A percentile compares a stretch with the other conserved stretches of the same genome.
These are phyloP conservation scores for Podosphaera aphanis DNA, from an alignment of 2,329 filamentous ascomycete genomes.

Conservation along the genomic window DNA sequence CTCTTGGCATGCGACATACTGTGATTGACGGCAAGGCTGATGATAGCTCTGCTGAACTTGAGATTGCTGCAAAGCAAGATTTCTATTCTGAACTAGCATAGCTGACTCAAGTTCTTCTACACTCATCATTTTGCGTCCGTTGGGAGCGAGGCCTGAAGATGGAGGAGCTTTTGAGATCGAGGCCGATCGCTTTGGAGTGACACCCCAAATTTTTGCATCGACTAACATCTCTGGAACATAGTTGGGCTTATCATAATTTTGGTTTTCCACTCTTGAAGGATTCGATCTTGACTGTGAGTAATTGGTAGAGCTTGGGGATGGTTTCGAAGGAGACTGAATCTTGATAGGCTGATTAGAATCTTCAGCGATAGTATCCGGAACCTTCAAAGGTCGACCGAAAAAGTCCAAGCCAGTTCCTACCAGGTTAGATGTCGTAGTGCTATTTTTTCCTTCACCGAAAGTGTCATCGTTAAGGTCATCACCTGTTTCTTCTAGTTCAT, in stretches of 20 bases:
- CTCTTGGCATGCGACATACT: constrained; percentile 7
- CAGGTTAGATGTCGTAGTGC: constrained; percentile 21
- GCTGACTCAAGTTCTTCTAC: constrained; percentile 90
- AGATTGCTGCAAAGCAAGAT: constrained; percentile 18
- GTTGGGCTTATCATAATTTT: constrained; percentile 67
- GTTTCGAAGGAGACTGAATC: constrained; percentile 36
- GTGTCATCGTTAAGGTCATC: constrained; percentile 96
- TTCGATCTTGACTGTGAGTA: constrained; percentile 24
- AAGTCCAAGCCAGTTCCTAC: constrained; percentile 94
- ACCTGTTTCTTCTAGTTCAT: constrained; percentile 72
- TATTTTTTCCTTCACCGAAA: constrained; percentile 36
- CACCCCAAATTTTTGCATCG: constrained; percentile 81
- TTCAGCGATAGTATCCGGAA: constrained; percentile 67
- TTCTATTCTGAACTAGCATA: constrained; percentile 50
- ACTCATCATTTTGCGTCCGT: constrained; percentile 64
- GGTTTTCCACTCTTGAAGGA: constrained; percentile 62
- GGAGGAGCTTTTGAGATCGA: constrained; percentile 12
- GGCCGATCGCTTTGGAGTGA: constrained; percentile 35
- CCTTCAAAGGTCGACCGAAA: constrained; percentile 74
- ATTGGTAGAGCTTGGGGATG: constrained; percentile 19
- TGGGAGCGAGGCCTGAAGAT: constrained; percentile 13
- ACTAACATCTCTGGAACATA: constrained; percentile 79
- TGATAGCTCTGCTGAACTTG: constrained; percentile 13
- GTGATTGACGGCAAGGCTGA: constrained; percentile 4
- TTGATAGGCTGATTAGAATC: constrained; percentile 70